Percentiles rank a stretch among this genome's conserved stretches.
phyloP scores from a whole-genome alignment of 805 yeast genomes.

The Myxozyma lipomycoides region DNA sequence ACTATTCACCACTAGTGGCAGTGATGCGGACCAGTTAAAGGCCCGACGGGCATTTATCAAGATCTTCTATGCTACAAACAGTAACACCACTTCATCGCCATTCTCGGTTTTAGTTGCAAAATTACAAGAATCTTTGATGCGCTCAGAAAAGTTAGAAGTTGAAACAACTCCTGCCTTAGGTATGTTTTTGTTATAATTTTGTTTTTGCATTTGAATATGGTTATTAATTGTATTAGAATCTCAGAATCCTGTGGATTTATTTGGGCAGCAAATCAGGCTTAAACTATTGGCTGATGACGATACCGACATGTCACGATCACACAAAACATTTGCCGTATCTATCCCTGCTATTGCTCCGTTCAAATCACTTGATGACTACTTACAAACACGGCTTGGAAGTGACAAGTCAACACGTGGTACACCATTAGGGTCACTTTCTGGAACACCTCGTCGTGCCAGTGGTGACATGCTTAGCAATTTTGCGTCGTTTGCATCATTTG shows the following conservation, averaged over 20 bases:
- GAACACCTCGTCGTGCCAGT: constrained; percentile 3
- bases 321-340: constrained; percentile 38
- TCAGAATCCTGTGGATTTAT: constrained; percentile 31
- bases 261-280: constrained; percentile 69
- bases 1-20: constrained; percentile 20
- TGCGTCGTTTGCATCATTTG: constrained; percentile 19
- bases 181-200: constrained; percentile 1
- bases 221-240: constrained; percentile 6
- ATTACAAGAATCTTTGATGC: constrained; percentile 67
- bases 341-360: constrained; percentile 56
- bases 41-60: constrained; percentile 43
- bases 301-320: constrained; percentile 22
- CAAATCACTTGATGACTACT: constrained; percentile 44
- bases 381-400: constrained; percentile 39
- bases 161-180: constrained; percentile 44
- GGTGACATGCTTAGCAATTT: constrained; percentile 17
- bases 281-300: constrained; percentile 46
- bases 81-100: constrained; percentile 36
- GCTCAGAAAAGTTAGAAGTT: constrained; percentile 71
- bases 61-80: constrained; percentile 38
- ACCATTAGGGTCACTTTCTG: constrained; percentile 8
- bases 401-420: neutral
- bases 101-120: constrained; percentile 50
- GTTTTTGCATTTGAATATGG: constrained; percentile 7
- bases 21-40: constrained; percentile 4